phyloP scores from a whole-genome alignment of 495 filamentous ascomycete genomes.

The Parmelia sp. region DNA sequence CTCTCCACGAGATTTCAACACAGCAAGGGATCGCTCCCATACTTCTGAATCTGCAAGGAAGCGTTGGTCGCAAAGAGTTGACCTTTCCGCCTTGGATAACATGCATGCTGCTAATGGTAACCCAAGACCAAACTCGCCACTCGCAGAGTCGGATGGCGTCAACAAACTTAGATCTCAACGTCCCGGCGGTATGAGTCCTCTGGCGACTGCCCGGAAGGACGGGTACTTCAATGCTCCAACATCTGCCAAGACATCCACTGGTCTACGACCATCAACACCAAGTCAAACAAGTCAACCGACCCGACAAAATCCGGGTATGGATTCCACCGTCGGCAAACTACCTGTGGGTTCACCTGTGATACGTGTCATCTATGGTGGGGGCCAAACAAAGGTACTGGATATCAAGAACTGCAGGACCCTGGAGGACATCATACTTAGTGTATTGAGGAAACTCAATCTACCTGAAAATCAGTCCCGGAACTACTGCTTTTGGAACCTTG shows the following conservation, averaged over 20 bases:
- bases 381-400: slow-evolving; percentile 85
- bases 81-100: slow-evolving; percentile 32
- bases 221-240: slow-evolving; percentile 46
- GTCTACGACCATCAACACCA: slow-evolving; percentile 43
- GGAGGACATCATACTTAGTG: slow-evolving; percentile 82
- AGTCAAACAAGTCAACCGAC: slow-evolving; percentile 16
- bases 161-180: slow-evolving; percentile 41
- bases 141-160: slow-evolving; percentile 46
- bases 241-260: slow-evolving; percentile 43
- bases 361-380: slow-evolving; percentile 82
- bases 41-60: slow-evolving; percentile 50
- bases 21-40: slow-evolving; percentile 33
- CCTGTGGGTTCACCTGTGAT: slow-evolving; percentile 77
- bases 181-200: slow-evolving; percentile 47
- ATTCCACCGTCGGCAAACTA: slow-evolving; percentile 73
- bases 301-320: slow-evolving; percentile 62
- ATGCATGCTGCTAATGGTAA: slow-evolving; percentile 25
- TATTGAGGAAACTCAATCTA: slow-evolving; percentile 72
- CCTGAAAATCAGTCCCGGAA: slow-evolving; percentile 71
- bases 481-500: slow-evolving; percentile 77
- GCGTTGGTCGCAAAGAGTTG: slow-evolving; percentile 66
- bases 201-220: slow-evolving; percentile 45
- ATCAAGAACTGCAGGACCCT: slow-evolving; percentile 82
- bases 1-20: slow-evolving; percentile 54
- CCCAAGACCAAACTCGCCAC: slow-evolving; percentile 60